These are phyloP conservation scores for Leavenworthia alabamica DNA, from an alignment of 345 rosid species.

Conservation along the genomic window DNA sequence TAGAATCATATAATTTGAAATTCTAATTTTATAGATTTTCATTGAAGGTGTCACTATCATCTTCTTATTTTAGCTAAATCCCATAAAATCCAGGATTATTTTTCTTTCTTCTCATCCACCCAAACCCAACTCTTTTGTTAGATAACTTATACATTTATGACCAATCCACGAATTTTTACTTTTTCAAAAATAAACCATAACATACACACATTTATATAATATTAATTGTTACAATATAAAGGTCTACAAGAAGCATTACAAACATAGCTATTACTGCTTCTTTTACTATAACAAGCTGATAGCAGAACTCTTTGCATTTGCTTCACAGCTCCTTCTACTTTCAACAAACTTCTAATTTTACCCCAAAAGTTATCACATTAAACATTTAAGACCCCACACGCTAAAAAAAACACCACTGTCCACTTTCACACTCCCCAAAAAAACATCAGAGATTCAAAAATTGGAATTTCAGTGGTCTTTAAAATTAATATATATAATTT, in stretches of 20 bases:
- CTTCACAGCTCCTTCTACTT: conserved; percentile 18
- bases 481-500: neutral
- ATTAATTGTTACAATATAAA: neutral
- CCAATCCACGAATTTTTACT: neutral
- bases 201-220: neutral
- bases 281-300: too few relatives aligned
- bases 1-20: too few relatives aligned
- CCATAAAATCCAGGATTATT: neutral
- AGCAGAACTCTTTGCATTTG: too few relatives aligned
- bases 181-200: neutral
- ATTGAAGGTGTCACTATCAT: conserved; percentile 19
- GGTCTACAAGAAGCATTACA: conserved; percentile 22
- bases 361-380: conserved; percentile 6
- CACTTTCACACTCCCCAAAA: conserved; percentile 24
- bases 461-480: conserved; percentile 16
- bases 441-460: conserved; percentile 14
- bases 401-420: conserved; percentile 14
- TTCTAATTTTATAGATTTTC: too few relatives aligned
- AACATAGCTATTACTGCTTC: neutral
- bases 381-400: conserved; percentile 22
- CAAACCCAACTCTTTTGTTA: neutral
- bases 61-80: conserved; percentile 6
- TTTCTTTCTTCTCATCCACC: neutral
- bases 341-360: conserved; percentile 8
- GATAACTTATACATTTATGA: conserved; percentile 11